Conservation (phyloP, 495 filamentous ascomycete genomes). For the Parachaetomium inaequale region DNA sequence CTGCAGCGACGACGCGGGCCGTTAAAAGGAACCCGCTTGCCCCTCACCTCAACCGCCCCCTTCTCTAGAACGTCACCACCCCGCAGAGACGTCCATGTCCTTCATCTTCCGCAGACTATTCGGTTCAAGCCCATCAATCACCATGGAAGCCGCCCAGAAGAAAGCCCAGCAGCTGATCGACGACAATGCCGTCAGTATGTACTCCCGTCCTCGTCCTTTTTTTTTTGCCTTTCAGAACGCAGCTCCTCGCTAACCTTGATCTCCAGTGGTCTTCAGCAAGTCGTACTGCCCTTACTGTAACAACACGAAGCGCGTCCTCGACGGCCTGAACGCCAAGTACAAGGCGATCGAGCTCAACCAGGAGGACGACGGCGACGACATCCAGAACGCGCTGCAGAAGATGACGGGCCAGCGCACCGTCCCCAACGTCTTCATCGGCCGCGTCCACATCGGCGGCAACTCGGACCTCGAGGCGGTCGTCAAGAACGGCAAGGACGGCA, state of each 20-base stretch:
- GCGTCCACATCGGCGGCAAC: slow-evolving; percentile 94
- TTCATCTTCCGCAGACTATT: slow-evolving; percentile 76
- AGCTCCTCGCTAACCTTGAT: not conserved
- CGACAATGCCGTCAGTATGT: slow-evolving; percentile 84
- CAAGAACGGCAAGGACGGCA: slow-evolving; percentile 35
- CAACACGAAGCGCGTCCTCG: slow-evolving; percentile 71
- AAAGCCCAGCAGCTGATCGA: slow-evolving; percentile 86
- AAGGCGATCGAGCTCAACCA: slow-evolving; percentile 78
- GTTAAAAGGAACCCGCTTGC: slow-evolving; percentile 19
- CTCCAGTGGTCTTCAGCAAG: slow-evolving; percentile 86
- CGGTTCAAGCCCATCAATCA: slow-evolving; percentile 56
- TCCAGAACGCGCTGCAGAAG: slow-evolving; percentile 79
- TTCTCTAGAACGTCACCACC: slow-evolving; percentile 18
- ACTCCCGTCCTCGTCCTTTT: not conserved
- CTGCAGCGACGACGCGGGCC: not conserved
- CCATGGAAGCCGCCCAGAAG: slow-evolving; percentile 79
- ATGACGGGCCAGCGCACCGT: slow-evolving; percentile 82
- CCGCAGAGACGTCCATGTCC: slow-evolving; percentile 55
- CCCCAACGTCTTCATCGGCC: slow-evolving; percentile 88
- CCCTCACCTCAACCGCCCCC: slow-evolving; percentile 6
- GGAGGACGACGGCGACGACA: slow-evolving; percentile 71
- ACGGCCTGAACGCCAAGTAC: slow-evolving; percentile 66
- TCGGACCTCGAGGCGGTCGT: slow-evolving; percentile 72
- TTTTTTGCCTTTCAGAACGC: too few species aligned
- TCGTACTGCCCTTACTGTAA: slow-evolving; percentile 95